Conservation (phyloP, 192 early-diverging fungal species). For the Allomyces javanicus region DNA sequence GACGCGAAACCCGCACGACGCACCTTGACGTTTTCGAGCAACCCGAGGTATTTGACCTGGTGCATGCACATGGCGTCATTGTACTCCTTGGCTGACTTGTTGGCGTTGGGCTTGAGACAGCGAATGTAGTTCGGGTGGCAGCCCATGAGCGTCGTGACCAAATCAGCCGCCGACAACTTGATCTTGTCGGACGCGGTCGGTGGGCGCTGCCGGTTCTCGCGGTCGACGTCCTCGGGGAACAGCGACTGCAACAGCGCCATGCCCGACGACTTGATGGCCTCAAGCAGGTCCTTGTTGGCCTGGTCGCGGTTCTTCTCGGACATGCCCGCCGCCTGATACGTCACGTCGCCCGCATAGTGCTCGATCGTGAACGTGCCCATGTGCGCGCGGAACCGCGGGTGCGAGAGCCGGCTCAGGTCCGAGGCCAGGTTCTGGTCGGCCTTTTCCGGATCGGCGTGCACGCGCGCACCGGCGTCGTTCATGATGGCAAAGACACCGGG, state of each 20-base stretch:
- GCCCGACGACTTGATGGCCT: slow-evolving; percentile 55
- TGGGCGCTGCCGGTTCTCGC: slow-evolving; percentile 81
- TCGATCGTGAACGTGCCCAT: slow-evolving; percentile 58
- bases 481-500: slow-evolving; percentile 81
- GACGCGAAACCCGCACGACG: slow-evolving; percentile 96
- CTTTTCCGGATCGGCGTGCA: slow-evolving; percentile 73
- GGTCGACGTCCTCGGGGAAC: slow-evolving; percentile 83
- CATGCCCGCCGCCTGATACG: slow-evolving; percentile 78
- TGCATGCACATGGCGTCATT: slow-evolving; percentile 81
- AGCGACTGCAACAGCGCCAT: slow-evolving; percentile 57
- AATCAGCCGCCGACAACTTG: slow-evolving; percentile 59
- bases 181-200: slow-evolving; percentile 95
- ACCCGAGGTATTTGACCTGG: slow-evolving; percentile 89
- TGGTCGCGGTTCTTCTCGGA: slow-evolving; percentile 97
- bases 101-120: slow-evolving; percentile 95
- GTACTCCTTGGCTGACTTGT: slow-evolving; percentile 77
- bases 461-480: slow-evolving; percentile 95
- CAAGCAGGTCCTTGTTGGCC: slow-evolving; percentile 77
- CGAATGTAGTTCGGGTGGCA: slow-evolving; percentile 91
- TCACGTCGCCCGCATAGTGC: slow-evolving; percentile 95
- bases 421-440: slow-evolving; percentile 56
- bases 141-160: slow-evolving; percentile 86
- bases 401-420: slow-evolving; percentile 41
- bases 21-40: slow-evolving; percentile 94
- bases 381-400: slow-evolving; percentile 52